These are phyloP conservation scores for Tothia fuscella DNA, from an alignment of 2,329 filamentous ascomycete genomes.

Conservation along the genomic window DNA sequence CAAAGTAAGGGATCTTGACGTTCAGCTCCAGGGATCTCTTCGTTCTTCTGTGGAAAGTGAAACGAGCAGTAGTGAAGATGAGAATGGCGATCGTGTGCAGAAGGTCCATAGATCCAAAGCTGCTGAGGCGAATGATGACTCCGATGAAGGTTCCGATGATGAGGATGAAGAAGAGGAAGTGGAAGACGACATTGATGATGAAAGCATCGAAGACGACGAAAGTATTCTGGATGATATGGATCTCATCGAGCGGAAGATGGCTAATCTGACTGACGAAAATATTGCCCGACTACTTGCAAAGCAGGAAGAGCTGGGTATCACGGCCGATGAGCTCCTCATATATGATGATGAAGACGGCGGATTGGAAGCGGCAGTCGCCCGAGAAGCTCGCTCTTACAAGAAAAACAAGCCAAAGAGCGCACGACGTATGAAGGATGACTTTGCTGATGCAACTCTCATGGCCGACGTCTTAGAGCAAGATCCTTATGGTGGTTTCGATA, in stretches of 20 bases:
- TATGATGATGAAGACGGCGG: slow-evolving; percentile 38
- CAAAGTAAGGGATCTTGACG: slow-evolving; percentile 1
- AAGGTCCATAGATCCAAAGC: background rate
- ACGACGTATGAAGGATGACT: slow-evolving; percentile 9
- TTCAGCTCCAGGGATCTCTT: background rate
- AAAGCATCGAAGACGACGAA: slow-evolving; percentile 26
- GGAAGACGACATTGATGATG: slow-evolving; percentile 27
- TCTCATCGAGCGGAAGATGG: slow-evolving; percentile 26
- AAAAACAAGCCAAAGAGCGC: slow-evolving; percentile 15
- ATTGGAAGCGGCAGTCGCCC: slow-evolving; percentile 19
- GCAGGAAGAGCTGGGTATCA: slow-evolving; percentile 52
- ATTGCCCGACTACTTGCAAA: slow-evolving; percentile 50
- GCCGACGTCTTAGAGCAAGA: slow-evolving; percentile 47
- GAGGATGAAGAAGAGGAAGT: slow-evolving; percentile 25
- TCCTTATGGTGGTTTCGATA: slow-evolving; percentile 60
- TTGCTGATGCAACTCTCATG: slow-evolving; percentile 35
- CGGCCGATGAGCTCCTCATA: slow-evolving; percentile 45
- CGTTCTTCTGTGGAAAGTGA: background rate
- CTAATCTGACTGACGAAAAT: slow-evolving; percentile 44
- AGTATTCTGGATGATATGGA: slow-evolving; percentile 30
- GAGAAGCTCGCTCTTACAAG: slow-evolving; percentile 20
- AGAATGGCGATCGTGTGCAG: background rate
- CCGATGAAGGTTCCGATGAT: slow-evolving; percentile 10
- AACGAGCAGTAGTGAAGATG: background rate
- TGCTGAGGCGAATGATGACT: background rate